These are phyloP conservation scores for Escallonia rubra DNA, from an alignment of 129 eudicot genomes.

Conservation along the genomic window DNA sequence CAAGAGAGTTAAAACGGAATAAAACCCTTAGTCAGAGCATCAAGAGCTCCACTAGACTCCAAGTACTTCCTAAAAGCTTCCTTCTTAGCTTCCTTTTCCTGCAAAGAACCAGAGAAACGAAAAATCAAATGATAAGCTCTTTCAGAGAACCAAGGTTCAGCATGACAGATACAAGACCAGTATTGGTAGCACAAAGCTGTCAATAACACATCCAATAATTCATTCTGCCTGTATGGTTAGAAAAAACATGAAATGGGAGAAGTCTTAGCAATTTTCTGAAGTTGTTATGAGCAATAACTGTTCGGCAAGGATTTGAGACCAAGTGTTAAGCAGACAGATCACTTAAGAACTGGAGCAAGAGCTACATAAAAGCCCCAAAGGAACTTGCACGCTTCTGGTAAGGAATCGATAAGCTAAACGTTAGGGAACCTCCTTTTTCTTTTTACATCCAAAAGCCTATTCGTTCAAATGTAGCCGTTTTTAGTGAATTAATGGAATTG, in stretches of 20 bases:
- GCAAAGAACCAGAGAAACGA: constrained; percentile 8
- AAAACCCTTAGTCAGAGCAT: constrained; percentile 88
- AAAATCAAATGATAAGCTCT: neutral
- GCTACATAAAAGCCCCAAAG: no score
- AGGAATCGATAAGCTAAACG: no score
- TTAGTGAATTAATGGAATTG: no score
- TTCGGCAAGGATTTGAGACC: no score
- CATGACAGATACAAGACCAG: neutral
- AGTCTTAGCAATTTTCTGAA: neutral
- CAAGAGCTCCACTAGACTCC: constrained; percentile 89
- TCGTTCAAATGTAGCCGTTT: no score
- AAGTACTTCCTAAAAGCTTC: constrained; percentile 92
- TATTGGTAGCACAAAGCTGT: neutral
- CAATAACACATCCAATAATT: neutral
- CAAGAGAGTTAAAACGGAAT: neutral
- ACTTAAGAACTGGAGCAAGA: no score
- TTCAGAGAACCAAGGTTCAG: neutral
- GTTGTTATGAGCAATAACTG: neutral
- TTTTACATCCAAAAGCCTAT: no score
- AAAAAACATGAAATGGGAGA: neutral
- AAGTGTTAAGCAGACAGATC: no score
- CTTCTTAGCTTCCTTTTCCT: constrained; percentile 93
- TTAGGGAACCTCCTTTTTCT: no score
- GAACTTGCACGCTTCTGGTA: no score
- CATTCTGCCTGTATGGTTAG: neutral